Evolutionary conservation across 163 green algal species (phyloP).

Genomic region (Smithsoniella earleae): DNA sequence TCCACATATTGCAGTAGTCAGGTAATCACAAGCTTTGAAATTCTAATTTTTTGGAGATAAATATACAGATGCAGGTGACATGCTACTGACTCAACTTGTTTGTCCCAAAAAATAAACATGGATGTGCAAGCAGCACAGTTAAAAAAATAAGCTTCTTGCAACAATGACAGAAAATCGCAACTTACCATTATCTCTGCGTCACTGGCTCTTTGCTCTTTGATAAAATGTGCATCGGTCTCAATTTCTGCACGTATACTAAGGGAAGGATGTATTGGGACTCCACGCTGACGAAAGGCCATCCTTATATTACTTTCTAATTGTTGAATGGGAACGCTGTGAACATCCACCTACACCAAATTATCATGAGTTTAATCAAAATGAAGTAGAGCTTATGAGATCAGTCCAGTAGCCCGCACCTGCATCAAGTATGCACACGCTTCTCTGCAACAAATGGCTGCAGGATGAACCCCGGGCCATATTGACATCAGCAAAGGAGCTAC

Average conservation of each 20-base stretch:
- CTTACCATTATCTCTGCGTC: neutral
- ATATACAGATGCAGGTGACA: too few species aligned
- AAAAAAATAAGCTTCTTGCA: too few species aligned
- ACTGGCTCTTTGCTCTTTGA: constrained; percentile 1
- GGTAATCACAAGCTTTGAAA: too few species aligned
- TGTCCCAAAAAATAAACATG: too few species aligned
- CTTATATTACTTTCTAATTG: neutral
- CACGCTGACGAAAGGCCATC: constrained; percentile 7
- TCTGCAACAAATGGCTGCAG: constrained; percentile 22
- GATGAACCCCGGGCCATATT: constrained; percentile 7
- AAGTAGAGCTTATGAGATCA: too few species aligned
- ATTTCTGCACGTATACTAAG: neutral
- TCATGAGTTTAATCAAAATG: too few species aligned
- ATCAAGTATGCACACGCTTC: constrained; percentile 29
- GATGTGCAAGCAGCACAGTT: too few species aligned
- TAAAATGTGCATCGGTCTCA: constrained; percentile 12
- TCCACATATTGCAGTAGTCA: too few species aligned
- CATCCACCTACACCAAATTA: neutral
- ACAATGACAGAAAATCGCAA: too few species aligned
- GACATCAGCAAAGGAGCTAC: constrained; percentile 21
- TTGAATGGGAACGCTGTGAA: neutral
- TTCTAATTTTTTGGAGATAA: too few species aligned
- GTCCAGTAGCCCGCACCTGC: too few species aligned
- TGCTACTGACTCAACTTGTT: too few species aligned
- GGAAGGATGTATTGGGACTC: neutral